A percentile compares a stretch with the other conserved stretches of the same genome.
phyloP scores from a whole-genome alignment of 495 filamentous ascomycete species.

The Penicillium flavigenum region DNA sequence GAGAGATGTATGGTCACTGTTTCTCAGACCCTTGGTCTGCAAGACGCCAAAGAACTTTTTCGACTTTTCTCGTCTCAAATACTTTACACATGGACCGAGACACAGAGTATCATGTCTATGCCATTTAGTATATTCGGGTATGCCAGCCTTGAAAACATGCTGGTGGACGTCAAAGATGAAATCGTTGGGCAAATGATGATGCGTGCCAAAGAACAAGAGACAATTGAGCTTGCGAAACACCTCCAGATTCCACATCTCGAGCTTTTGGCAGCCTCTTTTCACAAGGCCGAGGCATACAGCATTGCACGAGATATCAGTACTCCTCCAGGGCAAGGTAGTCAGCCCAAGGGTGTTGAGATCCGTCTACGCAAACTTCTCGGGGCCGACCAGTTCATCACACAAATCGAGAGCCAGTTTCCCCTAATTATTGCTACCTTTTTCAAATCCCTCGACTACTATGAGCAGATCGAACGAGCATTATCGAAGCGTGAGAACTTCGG shows the following conservation, averaged over 20 bases:
- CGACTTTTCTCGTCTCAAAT: conserved; percentile 87
- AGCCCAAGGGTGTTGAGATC: conserved; percentile 63
- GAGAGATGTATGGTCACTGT: conserved; percentile 65
- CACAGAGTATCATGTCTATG: conserved; percentile 60
- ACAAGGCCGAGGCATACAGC: conserved; percentile 79
- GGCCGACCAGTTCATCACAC: conserved; percentile 56
- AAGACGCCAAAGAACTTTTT: conserved; percentile 67
- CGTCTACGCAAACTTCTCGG: conserved; percentile 69
- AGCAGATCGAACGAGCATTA: conserved; percentile 72
- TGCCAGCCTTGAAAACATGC: conserved; percentile 61
- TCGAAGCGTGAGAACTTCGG: conserved; percentile 58
- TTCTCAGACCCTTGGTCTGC: conserved; percentile 60
- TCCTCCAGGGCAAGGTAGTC: conserved; percentile 48
- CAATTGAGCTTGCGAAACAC: conserved; percentile 54
- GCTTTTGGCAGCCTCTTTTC: conserved; percentile 67
- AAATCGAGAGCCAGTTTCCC: conserved; percentile 67
- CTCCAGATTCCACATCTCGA: conserved; percentile 55
- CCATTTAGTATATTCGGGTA: conserved; percentile 85
- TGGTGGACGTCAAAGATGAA: conserved; percentile 75
- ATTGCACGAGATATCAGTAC: conserved; percentile 74
- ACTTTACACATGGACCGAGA: conserved; percentile 86
- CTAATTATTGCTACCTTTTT: conserved; percentile 74
- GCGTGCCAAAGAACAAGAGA: conserved; percentile 67
- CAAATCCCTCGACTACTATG: conserved; percentile 66
- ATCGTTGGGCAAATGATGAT: conserved; percentile 79